Percentiles rank a stretch among this genome's conserved stretches.
phyloP scores from a whole-genome alignment of 306 rosid genomes.

The Trifolium pratense region DNA sequence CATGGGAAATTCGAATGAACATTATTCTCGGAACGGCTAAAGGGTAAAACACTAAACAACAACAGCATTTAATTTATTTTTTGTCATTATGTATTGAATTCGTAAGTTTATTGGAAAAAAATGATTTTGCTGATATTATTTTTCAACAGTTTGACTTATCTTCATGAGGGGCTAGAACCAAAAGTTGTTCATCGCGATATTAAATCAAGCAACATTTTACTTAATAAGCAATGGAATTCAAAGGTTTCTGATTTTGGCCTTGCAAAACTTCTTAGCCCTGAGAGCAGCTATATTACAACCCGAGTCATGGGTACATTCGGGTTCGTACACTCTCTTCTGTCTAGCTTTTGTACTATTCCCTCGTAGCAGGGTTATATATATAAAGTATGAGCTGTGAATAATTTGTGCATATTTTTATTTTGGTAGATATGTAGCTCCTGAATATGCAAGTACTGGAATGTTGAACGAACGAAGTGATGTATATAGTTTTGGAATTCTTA shows the following conservation, averaged over 20 bases:
- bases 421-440: constrained; percentile 90
- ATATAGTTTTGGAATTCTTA: constrained; percentile 87
- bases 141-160: constrained; percentile 70
- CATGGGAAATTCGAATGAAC: constrained; percentile 88
- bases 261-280: constrained; percentile 85
- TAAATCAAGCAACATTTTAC: constrained; percentile 86
- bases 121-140: constrained; percentile 8
- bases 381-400: neutral
- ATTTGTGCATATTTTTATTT: constrained; percentile 25
- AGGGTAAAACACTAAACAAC: constrained; percentile 56
- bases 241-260: constrained; percentile 96
- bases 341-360: neutral
- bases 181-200: constrained; percentile 93
- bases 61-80: neutral
- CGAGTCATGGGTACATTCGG: constrained; percentile 98
- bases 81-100: neutral
- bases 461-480: constrained; percentile 86
- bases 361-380: neutral
- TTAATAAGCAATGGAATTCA: constrained; percentile 86
- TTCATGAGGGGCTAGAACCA: constrained; percentile 92
- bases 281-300: constrained; percentile 77
- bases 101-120: neutral
- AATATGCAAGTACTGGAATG: constrained; percentile 94
- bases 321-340: constrained; percentile 48
- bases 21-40: constrained; percentile 79